Conservation (phyloP, 495 filamentous ascomycete genomes). For the Talaromyces borbonicus region DNA sequence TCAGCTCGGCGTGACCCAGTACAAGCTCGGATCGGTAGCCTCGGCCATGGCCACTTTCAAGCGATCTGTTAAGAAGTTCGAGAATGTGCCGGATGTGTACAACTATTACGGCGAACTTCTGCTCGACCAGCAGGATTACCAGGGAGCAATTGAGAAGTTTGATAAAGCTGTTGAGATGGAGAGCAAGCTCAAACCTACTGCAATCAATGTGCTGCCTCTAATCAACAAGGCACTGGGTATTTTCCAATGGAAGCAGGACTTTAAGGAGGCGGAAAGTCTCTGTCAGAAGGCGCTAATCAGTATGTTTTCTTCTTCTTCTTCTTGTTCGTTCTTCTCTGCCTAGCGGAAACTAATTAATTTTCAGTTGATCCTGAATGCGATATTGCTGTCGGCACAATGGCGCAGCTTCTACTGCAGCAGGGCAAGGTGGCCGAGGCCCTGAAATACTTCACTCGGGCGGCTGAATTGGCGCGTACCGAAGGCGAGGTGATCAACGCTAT, state of each 20-base stretch:
- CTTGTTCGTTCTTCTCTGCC: not conserved
- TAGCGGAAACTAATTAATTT: slow-evolving; percentile 12
- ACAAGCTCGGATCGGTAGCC: slow-evolving; percentile 98
- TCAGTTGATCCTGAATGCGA: slow-evolving; percentile 97
- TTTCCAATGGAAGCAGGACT: slow-evolving; percentile 98
- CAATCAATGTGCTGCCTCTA: slow-evolving; percentile 93
- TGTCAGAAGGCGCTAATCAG: slow-evolving; percentile 96
- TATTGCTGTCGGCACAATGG: slow-evolving; percentile 98
- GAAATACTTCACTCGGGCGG: slow-evolving; percentile 93
- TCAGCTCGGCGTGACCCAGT: slow-evolving; percentile 97
- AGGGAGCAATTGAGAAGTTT: slow-evolving; percentile 96
- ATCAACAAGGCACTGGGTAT: slow-evolving; percentile 97
- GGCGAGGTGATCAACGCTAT: slow-evolving; percentile 93
- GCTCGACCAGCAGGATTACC: slow-evolving; percentile 89
- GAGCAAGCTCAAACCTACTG: slow-evolving; percentile 80
- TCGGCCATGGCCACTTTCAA: slow-evolving; percentile 98
- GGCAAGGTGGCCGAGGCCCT: slow-evolving; percentile 93
- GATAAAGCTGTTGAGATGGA: slow-evolving; percentile 97
- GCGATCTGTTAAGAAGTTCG: slow-evolving; percentile 96
- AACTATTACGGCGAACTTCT: slow-evolving; percentile 99
- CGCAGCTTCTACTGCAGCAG: slow-evolving; percentile 94
- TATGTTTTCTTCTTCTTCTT: slow-evolving; percentile 35
- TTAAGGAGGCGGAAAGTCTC: slow-evolving; percentile 84
- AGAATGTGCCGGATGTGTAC: slow-evolving; percentile 92
- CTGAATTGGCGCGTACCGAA: slow-evolving; percentile 90